These are phyloP conservation scores for Detonula confervacea DNA, from an alignment of 352 stramenopile species.

Conservation along the genomic window DNA sequence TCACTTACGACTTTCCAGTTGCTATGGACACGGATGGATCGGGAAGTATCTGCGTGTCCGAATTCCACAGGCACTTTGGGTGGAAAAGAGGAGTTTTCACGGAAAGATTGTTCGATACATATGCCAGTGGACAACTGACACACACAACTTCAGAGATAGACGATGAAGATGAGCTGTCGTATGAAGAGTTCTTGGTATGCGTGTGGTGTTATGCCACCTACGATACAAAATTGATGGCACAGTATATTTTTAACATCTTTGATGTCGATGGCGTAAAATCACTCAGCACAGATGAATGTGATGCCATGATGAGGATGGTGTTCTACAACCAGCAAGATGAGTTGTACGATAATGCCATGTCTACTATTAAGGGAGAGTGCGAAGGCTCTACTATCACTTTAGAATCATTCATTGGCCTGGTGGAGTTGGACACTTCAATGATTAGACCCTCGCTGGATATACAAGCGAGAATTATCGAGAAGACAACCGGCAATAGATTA, in stretches of 20 bases:
- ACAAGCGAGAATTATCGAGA: too few species aligned
- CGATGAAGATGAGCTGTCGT: conserved; percentile 9
- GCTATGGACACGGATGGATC: too few species aligned
- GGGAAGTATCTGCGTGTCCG: too few species aligned
- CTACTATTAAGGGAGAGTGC: neutral
- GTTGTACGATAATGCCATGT: neutral
- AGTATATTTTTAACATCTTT: conserved; percentile 41
- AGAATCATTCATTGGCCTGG: conserved; percentile 17
- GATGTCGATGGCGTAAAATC: conserved; percentile 9
- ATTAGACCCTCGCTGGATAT: too few species aligned
- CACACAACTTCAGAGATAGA: neutral
- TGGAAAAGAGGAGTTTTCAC: conserved; percentile 24
- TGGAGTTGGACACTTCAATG: too few species aligned
- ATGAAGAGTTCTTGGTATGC: conserved; percentile 35
- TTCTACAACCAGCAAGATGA: conserved; percentile 11
- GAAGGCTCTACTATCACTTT: conserved; percentile 5
- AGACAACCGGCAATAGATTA: neutral
- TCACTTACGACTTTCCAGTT: too few species aligned
- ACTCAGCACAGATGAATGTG: conserved; percentile 10
- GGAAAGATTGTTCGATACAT: conserved; percentile 31
- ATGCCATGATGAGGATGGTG: conserved; percentile 29
- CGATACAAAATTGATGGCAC: too few species aligned
- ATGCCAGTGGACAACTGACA: neutral
- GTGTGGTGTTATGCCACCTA: conserved; percentile 32
- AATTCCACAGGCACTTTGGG: too few species aligned